These are phyloP conservation scores for Escovopsis sp. DNA, from an alignment of 2,329 filamentous ascomycete species.

Conservation along the genomic window DNA sequence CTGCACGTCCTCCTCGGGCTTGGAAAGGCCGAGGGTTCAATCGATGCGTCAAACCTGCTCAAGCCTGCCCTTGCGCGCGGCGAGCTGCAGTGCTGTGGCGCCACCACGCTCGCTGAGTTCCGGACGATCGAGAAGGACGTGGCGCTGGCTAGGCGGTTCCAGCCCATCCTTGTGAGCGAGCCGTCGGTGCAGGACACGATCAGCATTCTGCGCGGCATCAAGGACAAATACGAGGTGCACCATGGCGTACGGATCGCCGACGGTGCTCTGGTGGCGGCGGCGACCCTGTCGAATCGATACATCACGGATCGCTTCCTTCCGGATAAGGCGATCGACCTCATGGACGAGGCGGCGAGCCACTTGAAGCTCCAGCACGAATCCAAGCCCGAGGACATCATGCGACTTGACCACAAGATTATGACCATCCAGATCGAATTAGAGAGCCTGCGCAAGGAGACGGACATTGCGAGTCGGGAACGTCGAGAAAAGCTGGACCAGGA, in stretches of 20 bases:
- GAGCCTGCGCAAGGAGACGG: slow-evolving; percentile 84
- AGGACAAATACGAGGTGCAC: slow-evolving; percentile 93
- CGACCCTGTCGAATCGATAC: slow-evolving; percentile 85
- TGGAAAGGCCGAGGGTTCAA: slow-evolving; percentile 89
- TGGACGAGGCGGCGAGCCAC: slow-evolving; percentile 88
- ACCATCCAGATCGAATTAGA: slow-evolving; percentile 95
- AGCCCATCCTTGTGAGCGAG: slow-evolving; percentile 87
- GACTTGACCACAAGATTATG: slow-evolving; percentile 87
- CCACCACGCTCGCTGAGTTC: slow-evolving; percentile 87
- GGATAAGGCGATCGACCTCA: slow-evolving; percentile 92
- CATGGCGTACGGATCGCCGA: slow-evolving; percentile 94
- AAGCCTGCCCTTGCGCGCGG: slow-evolving; percentile 89
- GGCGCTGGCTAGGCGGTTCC: slow-evolving; percentile 79
- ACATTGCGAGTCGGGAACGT: slow-evolving; percentile 75
- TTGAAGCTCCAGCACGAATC: slow-evolving; percentile 88
- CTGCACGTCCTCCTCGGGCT: slow-evolving; percentile 81
- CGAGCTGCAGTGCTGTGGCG: slow-evolving; percentile 87
- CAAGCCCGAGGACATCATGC: slow-evolving; percentile 87
- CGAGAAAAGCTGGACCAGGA: slow-evolving; percentile 71
- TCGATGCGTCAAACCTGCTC: slow-evolving; percentile 86
- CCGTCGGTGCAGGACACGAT: slow-evolving; percentile 86
- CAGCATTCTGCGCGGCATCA: slow-evolving; percentile 89
- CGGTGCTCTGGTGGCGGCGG: slow-evolving; percentile 77
- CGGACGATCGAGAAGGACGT: slow-evolving; percentile 91
- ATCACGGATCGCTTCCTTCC: slow-evolving; percentile 92